Evolutionary conservation across 2,329 filamentous ascomycete species (phyloP), one percentile per base, ranked within the genome.

Genomic region (Stagonosporopsis vannaccii): DNA sequence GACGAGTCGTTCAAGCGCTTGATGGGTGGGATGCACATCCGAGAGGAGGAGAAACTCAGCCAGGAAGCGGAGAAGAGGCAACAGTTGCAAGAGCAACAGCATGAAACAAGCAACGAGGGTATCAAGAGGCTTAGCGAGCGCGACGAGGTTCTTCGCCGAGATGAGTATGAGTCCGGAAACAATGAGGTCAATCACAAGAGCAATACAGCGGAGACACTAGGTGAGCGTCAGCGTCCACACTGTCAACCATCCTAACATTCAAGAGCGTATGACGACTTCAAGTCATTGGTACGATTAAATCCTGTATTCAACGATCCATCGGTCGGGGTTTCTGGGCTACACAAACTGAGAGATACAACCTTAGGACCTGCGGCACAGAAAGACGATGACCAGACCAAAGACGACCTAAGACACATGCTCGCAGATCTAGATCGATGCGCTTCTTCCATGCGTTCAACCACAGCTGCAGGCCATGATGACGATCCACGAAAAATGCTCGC

Each of bases 401-500:
- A 33, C 5, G 41, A 47, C 4, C 1, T 32, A 5, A 43, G 46
- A 44, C 40, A 36, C 22, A 49, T 60, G 56, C 54, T 63, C 15
- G 50, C 43, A 9, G 59, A 58, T 13, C 28, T 58, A 15, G 28
- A 56, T 22, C 40, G 25, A 25, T 2, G 11, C 6, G 13, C 36
- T 8, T 44, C 15, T 4, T 20, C 25, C 11, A 13, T 8, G 6
- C 51, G 15, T 13, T 22, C 43, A 15, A 37, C 12, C 9, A 11
- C 39, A 26, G 11, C 15, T 28, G 17, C 13, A n/a, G 37, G 37
- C 15, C 2, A 22, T 15, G 22, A 37, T 6, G 22, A 55, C 25
- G 47, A 60, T 43, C 58, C 50, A 13, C 42, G 30, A 15, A 11
- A 13, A 13, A 60, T 52, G 51, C 51, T 60, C 23, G 42, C 43